phyloP scores from a whole-genome alignment of 2,329 filamentous ascomycete species.

The Metarhizium humberi region DNA sequence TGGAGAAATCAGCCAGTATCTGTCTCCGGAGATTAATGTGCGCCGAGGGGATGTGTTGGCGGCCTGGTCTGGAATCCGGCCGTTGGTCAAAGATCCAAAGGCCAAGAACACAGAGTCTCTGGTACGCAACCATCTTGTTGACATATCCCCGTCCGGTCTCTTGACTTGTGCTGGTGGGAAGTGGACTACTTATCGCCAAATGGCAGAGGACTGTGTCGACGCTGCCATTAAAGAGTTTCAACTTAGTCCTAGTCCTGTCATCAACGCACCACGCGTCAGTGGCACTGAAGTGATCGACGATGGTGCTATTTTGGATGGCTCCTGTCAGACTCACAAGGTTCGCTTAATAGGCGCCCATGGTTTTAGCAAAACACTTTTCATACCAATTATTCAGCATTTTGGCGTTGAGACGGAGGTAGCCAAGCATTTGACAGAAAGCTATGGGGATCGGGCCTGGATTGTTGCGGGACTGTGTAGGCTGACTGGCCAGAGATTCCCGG shows the following conservation, averaged over 20 bases:
- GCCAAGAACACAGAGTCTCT: constrained; percentile 79
- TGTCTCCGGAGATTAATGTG: constrained; percentile 77
- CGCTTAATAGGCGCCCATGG: constrained; percentile 77
- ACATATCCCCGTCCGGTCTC: constrained; percentile 68
- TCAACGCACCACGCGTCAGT: constrained; percentile 56
- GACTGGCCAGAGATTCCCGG: constrained; percentile 72
- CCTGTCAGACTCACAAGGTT: constrained; percentile 76
- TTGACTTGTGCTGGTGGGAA: constrained; percentile 83
- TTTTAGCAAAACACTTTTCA: constrained; percentile 82
- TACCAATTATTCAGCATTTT: constrained; percentile 90
- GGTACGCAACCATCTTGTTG: constrained; percentile 77
- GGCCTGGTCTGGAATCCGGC: constrained; percentile 82
- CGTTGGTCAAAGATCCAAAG: constrained; percentile 77
- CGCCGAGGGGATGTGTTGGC: constrained; percentile 80
- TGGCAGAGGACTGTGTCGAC: constrained; percentile 85
- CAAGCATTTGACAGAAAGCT: constrained; percentile 76
- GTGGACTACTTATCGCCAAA: constrained; percentile 89
- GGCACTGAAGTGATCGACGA: constrained; percentile 64
- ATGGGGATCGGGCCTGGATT: constrained; percentile 88
- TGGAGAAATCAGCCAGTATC: constrained; percentile 70
- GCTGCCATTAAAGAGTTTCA: constrained; percentile 63
- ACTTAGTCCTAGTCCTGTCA: constrained; percentile 47
- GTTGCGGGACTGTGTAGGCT: constrained; percentile 72
- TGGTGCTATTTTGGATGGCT: constrained; percentile 52
- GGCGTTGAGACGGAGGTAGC: constrained; percentile 88